Base-by-base conservation (phyloP, 371 early-diverging fungal species). In the Conidiobolus incongruus region DNA sequence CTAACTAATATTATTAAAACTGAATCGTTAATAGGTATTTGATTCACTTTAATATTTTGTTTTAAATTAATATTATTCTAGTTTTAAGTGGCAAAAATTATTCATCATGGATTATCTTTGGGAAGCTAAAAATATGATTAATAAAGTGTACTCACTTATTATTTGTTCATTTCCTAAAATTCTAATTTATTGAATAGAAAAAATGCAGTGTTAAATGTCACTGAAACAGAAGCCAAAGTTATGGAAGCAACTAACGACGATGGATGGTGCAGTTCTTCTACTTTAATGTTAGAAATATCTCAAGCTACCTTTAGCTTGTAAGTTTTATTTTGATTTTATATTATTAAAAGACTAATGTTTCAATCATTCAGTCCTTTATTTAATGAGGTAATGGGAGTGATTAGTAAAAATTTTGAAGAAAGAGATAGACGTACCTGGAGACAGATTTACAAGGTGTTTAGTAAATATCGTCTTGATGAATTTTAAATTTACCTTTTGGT, bases 221-320 rank as follows among this genome's bases (percentile, higher is more conserved):
- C 81, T 46, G 88, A 87, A 55, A 74, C 79, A 72, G 88, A 87
- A 57, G 67, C 75, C 47, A 85, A 85, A 46, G 83, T 87, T 23
- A 70, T 75, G 47, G 83, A 85, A 47, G 86, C 84, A 3, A 85
- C 86, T 6, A 78, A 70, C 46, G 70, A 72, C 44, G 86, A 83
- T 45, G 66, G 80, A 20, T 85, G 93, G 95, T 92, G 92, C 21
- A 89, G 92, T 17, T 75, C 81, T 19, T 78, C 81, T 31, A 86
- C 90, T 11, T 59, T 87, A 26, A 88, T 91, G 85, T 68, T 69
- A 45, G 87, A 86, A 49, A 76, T 88, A 52, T 77, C 88, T 20
- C 73, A 80, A 53, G 89, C 72, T 15, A 85, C 88, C 11, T 63
- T 66, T 51, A 72, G 75, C 62, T 75, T 74, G 80, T 79, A 70